phyloP scores from a whole-genome alignment of 352 stramenopile genomes.

The Phytophthora kernoviae region DNA sequence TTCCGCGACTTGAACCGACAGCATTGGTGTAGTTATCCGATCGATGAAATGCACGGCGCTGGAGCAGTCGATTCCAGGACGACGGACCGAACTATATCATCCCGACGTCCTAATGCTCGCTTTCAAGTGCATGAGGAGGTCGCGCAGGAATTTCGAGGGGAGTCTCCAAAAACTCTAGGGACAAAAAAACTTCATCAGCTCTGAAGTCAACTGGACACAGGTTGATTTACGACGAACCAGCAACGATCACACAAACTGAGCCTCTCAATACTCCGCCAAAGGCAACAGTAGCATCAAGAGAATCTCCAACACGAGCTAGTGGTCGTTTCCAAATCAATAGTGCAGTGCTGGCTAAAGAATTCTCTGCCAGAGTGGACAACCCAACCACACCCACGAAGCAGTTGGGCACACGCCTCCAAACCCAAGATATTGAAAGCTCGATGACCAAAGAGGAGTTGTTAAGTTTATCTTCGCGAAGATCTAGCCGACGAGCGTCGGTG shows the following conservation, averaged over 20 bases:
- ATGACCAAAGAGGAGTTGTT: slow-evolving; percentile 5
- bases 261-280: slow-evolving; percentile 12
- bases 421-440: slow-evolving; percentile 10
- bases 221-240: slow-evolving; percentile 29
- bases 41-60: slow-evolving; percentile 25
- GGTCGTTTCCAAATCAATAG: slow-evolving; percentile 11
- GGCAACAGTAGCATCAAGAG: not conserved
- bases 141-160: slow-evolving; percentile 11
- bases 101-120: slow-evolving; percentile 6
- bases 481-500: slow-evolving; percentile 13
- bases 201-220: slow-evolving; percentile 23
- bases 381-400: slow-evolving; percentile 4
- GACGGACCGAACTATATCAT: slow-evolving; percentile 3
- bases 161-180: slow-evolving; percentile 5
- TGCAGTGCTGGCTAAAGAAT: slow-evolving; percentile 11
- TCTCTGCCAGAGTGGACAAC: slow-evolving; percentile 10
- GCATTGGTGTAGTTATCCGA: not conserved
- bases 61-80: slow-evolving; percentile 14
- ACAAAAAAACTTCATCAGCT: slow-evolving; percentile 12
- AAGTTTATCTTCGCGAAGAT: not conserved
- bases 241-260: slow-evolving; percentile 3
- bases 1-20: too few species aligned
- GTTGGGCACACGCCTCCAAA: slow-evolving; percentile 11
- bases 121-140: slow-evolving; percentile 15
- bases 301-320: slow-evolving; percentile 15